Evolutionary conservation across 2,329 filamentous ascomycete genomes (phyloP).

Genomic region (Colletotrichum gigasporum): DNA sequence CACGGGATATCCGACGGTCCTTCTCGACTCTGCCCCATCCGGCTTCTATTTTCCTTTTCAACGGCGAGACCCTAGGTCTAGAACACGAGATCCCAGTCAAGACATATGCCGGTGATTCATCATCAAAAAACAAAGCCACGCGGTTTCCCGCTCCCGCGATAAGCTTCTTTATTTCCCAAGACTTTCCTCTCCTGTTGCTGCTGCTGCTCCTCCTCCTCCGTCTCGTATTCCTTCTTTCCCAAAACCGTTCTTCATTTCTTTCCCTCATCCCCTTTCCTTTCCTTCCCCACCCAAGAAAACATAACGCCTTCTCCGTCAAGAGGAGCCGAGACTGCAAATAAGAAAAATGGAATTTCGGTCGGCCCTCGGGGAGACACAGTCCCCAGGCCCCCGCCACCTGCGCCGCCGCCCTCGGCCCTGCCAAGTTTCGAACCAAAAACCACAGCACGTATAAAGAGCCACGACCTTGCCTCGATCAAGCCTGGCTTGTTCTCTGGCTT

Average conservation of each 20-base stretch:
- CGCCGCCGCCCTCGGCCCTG: not conserved
- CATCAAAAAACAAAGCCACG: not conserved
- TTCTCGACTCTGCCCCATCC: not conserved
- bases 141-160: conserved; percentile 6
- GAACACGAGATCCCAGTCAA: not conserved
- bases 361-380: conserved; percentile 11
- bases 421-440: not conserved
- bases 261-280: not conserved
- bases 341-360: not conserved
- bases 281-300: not conserved
- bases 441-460: not conserved
- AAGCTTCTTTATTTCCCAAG: conserved; percentile 21
- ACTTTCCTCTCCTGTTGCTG: too few relatives aligned
- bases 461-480: not conserved
- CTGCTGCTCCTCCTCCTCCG: too few relatives aligned
- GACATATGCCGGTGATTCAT: too few relatives aligned
- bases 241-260: not conserved
- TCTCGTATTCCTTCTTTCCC: not conserved
- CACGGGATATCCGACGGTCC: not conserved
- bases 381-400: not conserved
- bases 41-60: not conserved
- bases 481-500: not conserved
- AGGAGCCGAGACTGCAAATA: not conserved
- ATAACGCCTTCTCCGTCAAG: not conserved
- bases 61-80: not conserved